Evolutionary conservation across 495 filamentous ascomycete genomes (phyloP), one percentile per base, ranked within the genome.

Genomic region (Choiromyces venosus): DNA sequence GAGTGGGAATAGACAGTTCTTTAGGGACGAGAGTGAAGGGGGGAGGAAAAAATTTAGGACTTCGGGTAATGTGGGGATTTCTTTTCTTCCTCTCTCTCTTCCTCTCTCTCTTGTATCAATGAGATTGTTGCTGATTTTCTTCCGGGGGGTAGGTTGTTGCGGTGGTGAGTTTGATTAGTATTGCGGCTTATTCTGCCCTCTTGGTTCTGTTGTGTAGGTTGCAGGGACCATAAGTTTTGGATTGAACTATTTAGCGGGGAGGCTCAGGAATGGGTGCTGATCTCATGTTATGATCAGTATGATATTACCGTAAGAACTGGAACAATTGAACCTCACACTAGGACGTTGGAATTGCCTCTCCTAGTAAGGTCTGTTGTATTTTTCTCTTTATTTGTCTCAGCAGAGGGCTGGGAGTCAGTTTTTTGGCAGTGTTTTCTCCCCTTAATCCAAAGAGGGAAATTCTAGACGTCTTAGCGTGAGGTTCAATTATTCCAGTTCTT

Each of bases 1-100:
- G 74, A 89, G 96, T 80, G 95, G 95, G 72, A 97, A 99, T 81
- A 87, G 87, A 69, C 94, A 97, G 82, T 97, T 99, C 83, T 97
- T 97, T 82, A 89, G 88, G 52, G 89, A 93, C 82, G 80, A 89
- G 40, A 88, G 88, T 66, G 88, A 79, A 7, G 70, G 69, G 1
- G 85, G 86, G 73, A 84, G 86, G 74, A 92, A 91, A 82, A 92
- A 88, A 78, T 98, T 99, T 81, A 87, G 95, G 75, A 97, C 93
- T 12, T 95, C 92, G 82, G 93, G 94, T 21, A 92, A 89, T 81
- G 88, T 86, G 65, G 61, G 79, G 12, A 10, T 12, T 73, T 21
- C 29, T n/a, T 19, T 33, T 25, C 44, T 38, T 37, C 12, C 37
- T 37, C 65, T 10, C 39, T 29, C 4, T 64, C 14, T 38, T 37